Evolutionary conservation across 805 yeast genomes (phyloP), one percentile per base, ranked within the genome.

Genomic region (Yarrowia yakushimensis): DNA sequence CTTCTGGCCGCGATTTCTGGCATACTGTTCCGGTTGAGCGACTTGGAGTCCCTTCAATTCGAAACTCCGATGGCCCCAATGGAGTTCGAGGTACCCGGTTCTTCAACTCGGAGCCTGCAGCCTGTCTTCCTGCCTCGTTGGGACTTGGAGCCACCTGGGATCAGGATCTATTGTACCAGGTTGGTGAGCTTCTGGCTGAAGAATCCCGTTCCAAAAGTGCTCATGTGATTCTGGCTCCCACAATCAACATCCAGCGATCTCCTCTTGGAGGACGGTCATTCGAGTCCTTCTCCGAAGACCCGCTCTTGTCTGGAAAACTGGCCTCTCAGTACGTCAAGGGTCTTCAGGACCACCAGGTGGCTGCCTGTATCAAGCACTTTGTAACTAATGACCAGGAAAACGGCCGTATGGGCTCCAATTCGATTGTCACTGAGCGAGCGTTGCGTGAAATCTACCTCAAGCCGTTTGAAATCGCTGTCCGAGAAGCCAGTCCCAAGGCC

Each of bases 211-310:
- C 78, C 66, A 83, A 84, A 67, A 79, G 81, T 37, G 84, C 78
- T 10, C 81, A 80, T 65, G 79, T 79, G 22, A 76, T 81, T 54
- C 72, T 81, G 50, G 84, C 82, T 9, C 83, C 83, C 43, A 69
- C 82, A 60, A 70, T 81, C 34, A 83, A 83, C 73, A 83, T 82
- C 66, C 82, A 78, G 60, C 74, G 87, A 61, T 78, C 80, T 13
- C 87, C 87, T 11, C 71, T 81, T 33, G 86, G 87, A 28, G 87
- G 88, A 18, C 73, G 88, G 62, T 83, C 84, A 1, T 85, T 84
- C 67, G 88, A 85, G 70, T 77, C 83, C 31, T 84, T 81, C 72
- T 76, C 82, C 27, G 88, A 85, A 71, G 88, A 85, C 68, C 88
- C 88, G 3, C 72, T 76, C 33, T 69, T 80, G 31, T 70, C 81